These are phyloP conservation scores for Hibiscus trionum DNA, from an alignment of 345 rosid species.

Conservation along the genomic window DNA sequence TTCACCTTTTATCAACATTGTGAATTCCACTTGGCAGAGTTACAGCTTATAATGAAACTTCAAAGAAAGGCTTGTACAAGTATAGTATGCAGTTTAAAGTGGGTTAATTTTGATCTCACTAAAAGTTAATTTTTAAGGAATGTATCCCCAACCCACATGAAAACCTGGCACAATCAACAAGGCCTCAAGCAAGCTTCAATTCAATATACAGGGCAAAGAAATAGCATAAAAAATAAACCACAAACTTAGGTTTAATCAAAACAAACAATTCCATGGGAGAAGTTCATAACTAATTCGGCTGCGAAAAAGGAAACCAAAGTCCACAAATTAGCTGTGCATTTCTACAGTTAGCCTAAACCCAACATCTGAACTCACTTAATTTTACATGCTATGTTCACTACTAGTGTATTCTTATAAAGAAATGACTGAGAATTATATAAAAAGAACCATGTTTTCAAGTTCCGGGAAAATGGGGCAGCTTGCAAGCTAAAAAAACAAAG, in stretches of 20 bases:
- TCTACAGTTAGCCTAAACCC: neutral
- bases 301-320: neutral
- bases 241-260: too few relatives aligned
- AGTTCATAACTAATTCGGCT: neutral
- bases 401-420: neutral
- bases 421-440: neutral
- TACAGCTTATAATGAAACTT: neutral
- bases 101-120: neutral
- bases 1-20: neutral
- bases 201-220: too few relatives aligned
- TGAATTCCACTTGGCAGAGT: neutral
- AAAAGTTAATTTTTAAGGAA: too few relatives aligned
- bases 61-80: neutral
- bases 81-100: neutral
- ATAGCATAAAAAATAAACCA: too few relatives aligned
- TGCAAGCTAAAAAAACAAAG: neutral
- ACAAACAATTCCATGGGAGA: too few relatives aligned
- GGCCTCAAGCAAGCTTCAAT: too few relatives aligned
- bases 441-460: neutral
- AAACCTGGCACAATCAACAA: too few relatives aligned
- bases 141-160: too few relatives aligned
- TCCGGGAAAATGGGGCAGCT: neutral
- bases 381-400: neutral
- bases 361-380: neutral
- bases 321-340: neutral